phyloP scores from a whole-genome alignment of 371 early-diverging fungal species.

The Basidiobolus meristosporus region DNA sequence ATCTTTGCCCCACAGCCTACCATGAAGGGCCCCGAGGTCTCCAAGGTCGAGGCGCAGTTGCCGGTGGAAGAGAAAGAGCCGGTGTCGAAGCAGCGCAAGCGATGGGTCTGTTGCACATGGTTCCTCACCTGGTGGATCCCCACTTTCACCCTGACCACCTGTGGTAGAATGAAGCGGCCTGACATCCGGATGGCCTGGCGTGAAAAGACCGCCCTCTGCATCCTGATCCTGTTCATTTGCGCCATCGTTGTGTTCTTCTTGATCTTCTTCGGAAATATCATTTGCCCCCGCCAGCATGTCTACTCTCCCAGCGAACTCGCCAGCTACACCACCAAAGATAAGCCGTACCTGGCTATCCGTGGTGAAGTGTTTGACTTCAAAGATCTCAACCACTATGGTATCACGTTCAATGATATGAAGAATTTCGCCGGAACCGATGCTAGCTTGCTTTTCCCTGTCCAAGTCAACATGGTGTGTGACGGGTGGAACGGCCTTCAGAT shows the following conservation, averaged over 20 bases:
- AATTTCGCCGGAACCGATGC: slow-evolving; percentile 34
- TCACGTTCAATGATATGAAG: slow-evolving; percentile 18
- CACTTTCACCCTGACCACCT: slow-evolving; percentile 20
- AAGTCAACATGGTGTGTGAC: slow-evolving; percentile 30
- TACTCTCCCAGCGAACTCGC: slow-evolving; percentile 27
- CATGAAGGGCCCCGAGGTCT: background rate
- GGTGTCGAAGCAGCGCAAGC: slow-evolving; percentile 28
- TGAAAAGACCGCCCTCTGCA: slow-evolving; percentile 84
- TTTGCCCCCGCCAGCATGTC: slow-evolving; percentile 64
- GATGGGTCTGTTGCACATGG: slow-evolving; percentile 56
- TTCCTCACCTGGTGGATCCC: slow-evolving; percentile 62
- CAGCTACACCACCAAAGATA: slow-evolving; percentile 12
- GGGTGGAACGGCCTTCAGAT: slow-evolving; percentile 17
- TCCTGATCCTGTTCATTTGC: slow-evolving; percentile 65
- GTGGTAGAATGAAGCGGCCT: slow-evolving; percentile 63
- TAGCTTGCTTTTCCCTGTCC: slow-evolving; percentile 45
- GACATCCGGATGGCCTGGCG: slow-evolving; percentile 93
- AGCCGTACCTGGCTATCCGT: slow-evolving; percentile 38
- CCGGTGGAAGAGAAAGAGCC: slow-evolving; percentile 19
- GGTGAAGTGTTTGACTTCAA: slow-evolving; percentile 53
- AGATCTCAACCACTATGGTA: slow-evolving; percentile 13
- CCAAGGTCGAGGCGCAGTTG: slow-evolving; percentile 5
- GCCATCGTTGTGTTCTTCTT: slow-evolving; percentile 75
- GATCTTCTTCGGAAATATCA: slow-evolving; percentile 59
- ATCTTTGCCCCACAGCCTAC: background rate